Conservation (phyloP, 2,329 filamentous ascomycete species). For the Raffaelea deltoideospora region DNA sequence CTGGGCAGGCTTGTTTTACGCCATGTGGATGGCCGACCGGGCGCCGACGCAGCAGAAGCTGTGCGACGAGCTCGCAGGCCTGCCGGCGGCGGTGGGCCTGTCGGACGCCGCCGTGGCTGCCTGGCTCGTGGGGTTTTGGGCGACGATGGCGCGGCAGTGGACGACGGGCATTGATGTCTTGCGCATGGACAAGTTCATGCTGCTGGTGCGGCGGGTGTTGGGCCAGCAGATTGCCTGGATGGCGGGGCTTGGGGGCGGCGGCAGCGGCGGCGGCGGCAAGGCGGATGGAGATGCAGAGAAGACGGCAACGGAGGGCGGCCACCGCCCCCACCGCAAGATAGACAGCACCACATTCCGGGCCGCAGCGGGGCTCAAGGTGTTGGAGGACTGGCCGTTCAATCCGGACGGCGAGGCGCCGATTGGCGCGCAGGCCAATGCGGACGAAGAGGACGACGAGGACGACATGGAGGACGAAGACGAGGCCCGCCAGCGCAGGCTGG, state of each 20-base stretch:
- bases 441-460: constrained; percentile 24
- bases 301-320: constrained; percentile 8
- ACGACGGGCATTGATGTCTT: constrained; percentile 54
- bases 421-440: constrained; percentile 21
- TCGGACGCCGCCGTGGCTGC: constrained; percentile 31
- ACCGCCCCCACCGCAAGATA: constrained; percentile 4
- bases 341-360: constrained; percentile 14
- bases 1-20: constrained; percentile 91
- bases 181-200: constrained; percentile 84
- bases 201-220: constrained; percentile 67
- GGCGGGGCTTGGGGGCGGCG: constrained; percentile 12
- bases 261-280: constrained; percentile 6
- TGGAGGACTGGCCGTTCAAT: constrained; percentile 27
- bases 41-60: constrained; percentile 76
- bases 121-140: constrained; percentile 54
- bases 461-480: constrained; percentile 21
- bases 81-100: constrained; percentile 25
- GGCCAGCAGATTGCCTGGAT: constrained; percentile 48
- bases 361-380: constrained; percentile 18
- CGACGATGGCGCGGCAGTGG: constrained; percentile 55
- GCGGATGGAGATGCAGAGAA: constrained; percentile 19
- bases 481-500: constrained; percentile 7
- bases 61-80: constrained; percentile 57
- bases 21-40: constrained; percentile 86
- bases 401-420: constrained; percentile 15